These are phyloP conservation scores for Pestalotiopsis sp. DNA, from an alignment of 2,329 filamentous ascomycete genomes.

Conservation along the genomic window DNA sequence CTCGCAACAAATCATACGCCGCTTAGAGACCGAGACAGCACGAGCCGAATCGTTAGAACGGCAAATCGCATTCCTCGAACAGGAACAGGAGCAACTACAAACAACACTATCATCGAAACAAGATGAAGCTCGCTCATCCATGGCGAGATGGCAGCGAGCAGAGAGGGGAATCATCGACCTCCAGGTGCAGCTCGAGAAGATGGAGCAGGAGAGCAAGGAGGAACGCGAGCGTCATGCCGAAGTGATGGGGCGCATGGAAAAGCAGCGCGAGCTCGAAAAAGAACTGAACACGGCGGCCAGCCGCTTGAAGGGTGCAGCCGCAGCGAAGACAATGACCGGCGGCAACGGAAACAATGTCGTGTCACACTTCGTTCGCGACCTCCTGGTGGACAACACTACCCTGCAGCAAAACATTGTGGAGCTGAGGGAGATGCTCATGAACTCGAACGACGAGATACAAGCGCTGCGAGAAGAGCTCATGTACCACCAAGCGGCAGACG, in stretches of 20 bases:
- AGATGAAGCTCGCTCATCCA: conserved; percentile 76
- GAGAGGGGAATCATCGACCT: conserved; percentile 78
- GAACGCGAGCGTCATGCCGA: conserved; percentile 83
- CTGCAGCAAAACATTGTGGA: conserved; percentile 91
- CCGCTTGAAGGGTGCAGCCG: conserved; percentile 79
- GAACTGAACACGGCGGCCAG: conserved; percentile 80
- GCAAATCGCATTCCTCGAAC: conserved; percentile 78
- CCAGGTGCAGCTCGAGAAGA: conserved; percentile 84
- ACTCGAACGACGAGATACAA: conserved; percentile 93
- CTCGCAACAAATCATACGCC: conserved; percentile 76
- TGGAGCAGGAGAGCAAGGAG: conserved; percentile 80
- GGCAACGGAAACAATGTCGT: conserved; percentile 71
- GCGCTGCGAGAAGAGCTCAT: conserved; percentile 79
- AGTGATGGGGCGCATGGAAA: conserved; percentile 80
- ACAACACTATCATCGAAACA: conserved; percentile 66
- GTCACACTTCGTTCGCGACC: conserved; percentile 94
- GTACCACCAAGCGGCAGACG: conserved; percentile 71
- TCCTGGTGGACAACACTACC: conserved; percentile 93
- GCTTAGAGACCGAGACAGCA: conserved; percentile 72
- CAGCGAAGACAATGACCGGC: conserved; percentile 64
- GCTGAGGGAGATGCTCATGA: conserved; percentile 85
- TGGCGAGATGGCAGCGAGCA: conserved; percentile 83
- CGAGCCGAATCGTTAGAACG: conserved; percentile 79
- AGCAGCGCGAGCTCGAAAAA: conserved; percentile 78
- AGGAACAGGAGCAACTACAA: conserved; percentile 77